Evolutionary conservation across 371 early-diverging fungal species (phyloP), one percentile per base, ranked within the genome.

Genomic region (Cokeromyces recurvatus): DNA sequence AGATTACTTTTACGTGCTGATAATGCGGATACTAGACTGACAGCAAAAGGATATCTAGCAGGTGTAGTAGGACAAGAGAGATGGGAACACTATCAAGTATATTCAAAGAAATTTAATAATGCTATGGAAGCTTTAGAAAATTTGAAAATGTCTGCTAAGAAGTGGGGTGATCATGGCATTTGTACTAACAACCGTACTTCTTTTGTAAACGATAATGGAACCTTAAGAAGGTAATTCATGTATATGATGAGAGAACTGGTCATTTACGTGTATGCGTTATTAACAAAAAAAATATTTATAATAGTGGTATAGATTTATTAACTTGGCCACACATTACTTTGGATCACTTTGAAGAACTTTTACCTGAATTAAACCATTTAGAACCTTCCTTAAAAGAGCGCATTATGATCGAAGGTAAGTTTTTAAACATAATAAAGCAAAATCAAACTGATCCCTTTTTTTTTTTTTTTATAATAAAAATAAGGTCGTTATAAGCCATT

Each of bases 1-100:
- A 77, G 92, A 20, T 61, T 92, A 15, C 64, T 81, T 1, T 57
- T 90, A 21, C 74, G 92, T 4, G 79, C 89, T 0, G 91, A 92
- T 53, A 92, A 92, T 59, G 92, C 92, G 2, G 91, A 92, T 59
- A 29, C 81, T 32, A 68, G 92, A 38, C 59, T 91, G 41, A 91
- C 91, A 2, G 57, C 48, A 35, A 83, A 77, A 64, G 85, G 79
- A 1, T 66, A 70, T 44, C 63, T 78, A 38, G 74, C 69, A 0
- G 83, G 83, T 15, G 74, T 73, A 17, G 66, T 85, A 7, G 53
- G 66, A 4, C 39, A 66, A 4, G 60, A 74, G 9, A 62, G 85
- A 52, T 81, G 73, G 74, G 55, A 51, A 11, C 56, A 62, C 2
- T 77, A 57, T 42, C 48, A 58, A 27, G 34, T 57, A 12, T 66